Evolutionary conservation across 2,329 filamentous ascomycete species (phyloP), one percentile per base, ranked within the genome.

Genomic region (Chaetomium olivaceum): DNA sequence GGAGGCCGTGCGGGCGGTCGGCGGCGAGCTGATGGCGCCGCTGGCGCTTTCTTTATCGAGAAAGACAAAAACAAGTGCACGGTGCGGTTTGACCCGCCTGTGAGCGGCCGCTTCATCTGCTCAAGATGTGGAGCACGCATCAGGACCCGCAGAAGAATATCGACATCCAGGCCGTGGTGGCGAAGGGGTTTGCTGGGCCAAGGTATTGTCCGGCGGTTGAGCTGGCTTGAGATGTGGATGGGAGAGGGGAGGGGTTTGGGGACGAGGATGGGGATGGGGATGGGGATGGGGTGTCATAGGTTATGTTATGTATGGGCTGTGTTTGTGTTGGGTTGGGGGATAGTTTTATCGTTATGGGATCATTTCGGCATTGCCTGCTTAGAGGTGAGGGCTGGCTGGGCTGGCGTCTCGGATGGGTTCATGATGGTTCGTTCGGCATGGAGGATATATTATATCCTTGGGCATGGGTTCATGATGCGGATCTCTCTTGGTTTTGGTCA

Each of bases 81-180:
- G 16, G 90, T 98, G 72, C 89, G 87, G 65, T 97, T 98, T 71
- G 87, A 93, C 71, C 91, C 92, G 64, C 89, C 91, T 0, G 85
- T 95, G 66, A 92, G 91, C 12, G 91, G 91, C 5, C 86, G 91
- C 64, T 96, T 91, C 75, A 90, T 98, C 61, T 97, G 51, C 81
- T 98, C 69, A 97, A 97, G 81, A 87, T 97, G 76, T 97, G 92
- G 91, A 93, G 89, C 72, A 90, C 91, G 1, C 86, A 87, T 66
- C 85, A 87, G 29, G 87, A 89, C 57, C 82, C 85, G 4, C 72
- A 75, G 23, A 70, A 66, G 61, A 96, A 96, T 73, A 96, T 97
- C 69, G 93, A 97, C 74, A 92, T 98, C 48, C 91, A 97, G 76
- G 92, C 89, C 55, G 89, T 97, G 27, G 85, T 93, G 65, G 91